Evolutionary conservation across 192 early-diverging fungal species (phyloP), one percentile per base, ranked within the genome.

Genomic region (Umbelopsis sp.): DNA sequence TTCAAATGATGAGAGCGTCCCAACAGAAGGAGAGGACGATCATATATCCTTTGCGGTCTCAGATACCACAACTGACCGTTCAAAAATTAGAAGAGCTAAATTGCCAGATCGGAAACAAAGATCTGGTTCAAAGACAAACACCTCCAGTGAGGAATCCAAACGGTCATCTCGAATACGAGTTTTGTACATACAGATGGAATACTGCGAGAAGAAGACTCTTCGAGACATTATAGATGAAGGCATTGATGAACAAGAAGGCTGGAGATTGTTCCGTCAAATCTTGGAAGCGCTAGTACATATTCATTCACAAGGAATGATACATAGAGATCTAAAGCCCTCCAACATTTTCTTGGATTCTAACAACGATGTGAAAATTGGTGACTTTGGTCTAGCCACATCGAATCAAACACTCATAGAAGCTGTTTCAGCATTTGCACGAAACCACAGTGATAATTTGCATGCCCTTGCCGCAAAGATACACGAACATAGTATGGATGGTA

Each of bases 121-220:
- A 62, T 62, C 56, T 1, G 56, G 29, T 20, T 62, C 56, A 67
- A 32, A 71, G 53, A 65, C 24, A 45, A 9, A 21, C 25, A 7
- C 49, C 50, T 32, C 32, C 31, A 74, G 77, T 51, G 3, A 70
- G 49, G 45, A 74, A 43, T 45, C 26, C 4, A 12, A 66, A 45
- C 68, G 67, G 45, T 62, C 67, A 68, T 72, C 74, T 26, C 71
- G 71, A 20, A 82, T 82, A 7, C 77, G 88, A 65, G 90, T 90
- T 10, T 76, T 98, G 32, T 95, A 97, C 71, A 98, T 98, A 65
- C 97, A 98, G 78, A 98, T 98, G 97, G 96, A 98, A 81, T 98
- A 97, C 76, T 98, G 97, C 76, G 97, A 98, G 76, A 89, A 95
- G 66, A 94, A 94, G 71, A 97, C 97, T 0, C 80, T 98, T 4